Evolutionary conservation across 306 rosid genomes (phyloP).

Genomic region (Lithocarpus polystachyus): DNA sequence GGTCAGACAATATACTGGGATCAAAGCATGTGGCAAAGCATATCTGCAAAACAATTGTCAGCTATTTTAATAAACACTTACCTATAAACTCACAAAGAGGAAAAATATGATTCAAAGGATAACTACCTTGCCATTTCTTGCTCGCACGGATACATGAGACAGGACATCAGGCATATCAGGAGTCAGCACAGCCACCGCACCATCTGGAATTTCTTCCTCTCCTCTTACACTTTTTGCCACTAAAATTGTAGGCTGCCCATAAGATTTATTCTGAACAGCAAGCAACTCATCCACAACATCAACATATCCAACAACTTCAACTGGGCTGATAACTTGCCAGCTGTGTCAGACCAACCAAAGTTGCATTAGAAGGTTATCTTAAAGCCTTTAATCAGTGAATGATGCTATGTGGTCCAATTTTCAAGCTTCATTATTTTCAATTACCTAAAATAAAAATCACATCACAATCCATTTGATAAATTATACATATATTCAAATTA

Average conservation of each 20-base stretch:
- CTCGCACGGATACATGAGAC: conserved; percentile 99
- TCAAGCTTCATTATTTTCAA: conserved; percentile 2
- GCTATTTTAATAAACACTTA: neutral
- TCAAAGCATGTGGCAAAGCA: conserved; percentile 99
- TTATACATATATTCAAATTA: neutral
- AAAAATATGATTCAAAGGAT: conserved; percentile 19
- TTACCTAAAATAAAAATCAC: neutral
- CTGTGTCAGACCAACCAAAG: conserved; percentile 51
- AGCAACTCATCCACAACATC: conserved; percentile 91
- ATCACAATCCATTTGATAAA: neutral
- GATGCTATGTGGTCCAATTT: neutral
- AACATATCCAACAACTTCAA: conserved; percentile 81
- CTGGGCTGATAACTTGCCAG: conserved; percentile 99
- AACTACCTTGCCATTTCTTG: conserved; percentile 90
- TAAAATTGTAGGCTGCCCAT: conserved; percentile 82
- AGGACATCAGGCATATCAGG: conserved; percentile 99
- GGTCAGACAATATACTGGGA: conserved; percentile 64
- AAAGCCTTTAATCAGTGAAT: neutral
- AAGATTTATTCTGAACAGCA: conserved; percentile 80
- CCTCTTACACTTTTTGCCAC: conserved; percentile 85
- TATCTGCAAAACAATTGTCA: conserved; percentile 48
- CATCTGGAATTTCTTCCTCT: conserved; percentile 99
- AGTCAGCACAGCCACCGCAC: conserved; percentile 92
- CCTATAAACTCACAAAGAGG: neutral
- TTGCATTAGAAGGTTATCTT: conserved; percentile 30